Conservation (phyloP, 495 filamentous ascomycete genomes). For the Cercophora scortea region DNA sequence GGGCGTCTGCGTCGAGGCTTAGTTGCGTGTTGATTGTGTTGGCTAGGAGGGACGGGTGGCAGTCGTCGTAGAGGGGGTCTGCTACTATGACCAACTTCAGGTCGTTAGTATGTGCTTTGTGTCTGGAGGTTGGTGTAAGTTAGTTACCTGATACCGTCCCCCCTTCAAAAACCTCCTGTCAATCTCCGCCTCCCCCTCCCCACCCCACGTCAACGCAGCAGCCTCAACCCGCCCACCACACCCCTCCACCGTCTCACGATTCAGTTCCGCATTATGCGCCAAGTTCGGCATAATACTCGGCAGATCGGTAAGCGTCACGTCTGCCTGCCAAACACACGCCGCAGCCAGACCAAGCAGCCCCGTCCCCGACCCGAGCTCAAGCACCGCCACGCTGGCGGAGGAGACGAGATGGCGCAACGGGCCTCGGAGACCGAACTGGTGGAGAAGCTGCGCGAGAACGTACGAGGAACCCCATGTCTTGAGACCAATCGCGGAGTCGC, state of each 20-base stretch:
- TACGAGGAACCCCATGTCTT: conserved; percentile 92
- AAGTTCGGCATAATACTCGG: conserved; percentile 39
- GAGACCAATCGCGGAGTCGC: conserved; percentile 71
- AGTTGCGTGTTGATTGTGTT: conserved; percentile 34
- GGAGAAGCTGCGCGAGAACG: conserved; percentile 70
- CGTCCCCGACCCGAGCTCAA: conserved; percentile 60
- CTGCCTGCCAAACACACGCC: conserved; percentile 31
- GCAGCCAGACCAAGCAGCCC: conserved; percentile 52
- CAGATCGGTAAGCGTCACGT: conserved; percentile 40
- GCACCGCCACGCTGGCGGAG: conserved; percentile 13
- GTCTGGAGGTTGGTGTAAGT: background rate
- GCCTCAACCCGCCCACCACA: conserved; percentile 28
- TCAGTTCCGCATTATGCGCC: conserved; percentile 28
- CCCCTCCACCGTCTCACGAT: conserved; percentile 22
- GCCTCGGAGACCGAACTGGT: conserved; percentile 26
- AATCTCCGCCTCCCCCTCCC: conserved; percentile 18
- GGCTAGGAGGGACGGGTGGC: conserved; percentile 36
- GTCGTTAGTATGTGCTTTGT: background rate
- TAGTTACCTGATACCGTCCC: conserved; percentile 32
- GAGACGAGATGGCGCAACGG: conserved; percentile 20
- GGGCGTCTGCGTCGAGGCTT: conserved; percentile 20
- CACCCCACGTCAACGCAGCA: conserved; percentile 36
- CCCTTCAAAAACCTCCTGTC: conserved; percentile 23
- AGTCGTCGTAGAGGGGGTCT: conserved; percentile 40
- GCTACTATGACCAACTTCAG: conserved; percentile 34